A percentile compares a stretch with the other conserved stretches of the same genome.
Evolutionary conservation across 768 basidiomycete genomes (phyloP).

Genomic region (Leccinum barrowsii): DNA sequence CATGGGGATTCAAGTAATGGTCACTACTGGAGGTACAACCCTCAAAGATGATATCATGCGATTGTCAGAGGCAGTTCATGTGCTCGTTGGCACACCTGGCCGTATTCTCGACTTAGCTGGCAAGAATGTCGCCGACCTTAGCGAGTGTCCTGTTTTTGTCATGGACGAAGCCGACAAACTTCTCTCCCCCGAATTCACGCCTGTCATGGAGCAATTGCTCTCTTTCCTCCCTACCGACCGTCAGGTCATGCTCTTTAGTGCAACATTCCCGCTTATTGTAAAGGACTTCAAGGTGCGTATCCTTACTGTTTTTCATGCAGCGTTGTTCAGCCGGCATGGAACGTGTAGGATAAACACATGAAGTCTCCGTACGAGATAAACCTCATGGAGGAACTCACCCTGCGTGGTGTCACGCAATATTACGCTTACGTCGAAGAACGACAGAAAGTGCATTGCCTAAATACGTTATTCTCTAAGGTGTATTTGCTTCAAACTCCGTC

Average conservation of each 20-base stretch:
- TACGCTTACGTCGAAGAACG: slow-evolving; percentile 99
- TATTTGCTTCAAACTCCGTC: not conserved
- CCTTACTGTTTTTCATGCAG: not conserved
- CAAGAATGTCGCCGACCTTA: slow-evolving; percentile 90
- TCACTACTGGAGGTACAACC: slow-evolving; percentile 96
- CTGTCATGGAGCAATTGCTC: slow-evolving; percentile 96
- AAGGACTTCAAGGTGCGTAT: slow-evolving; percentile 90
- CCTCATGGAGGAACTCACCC: slow-evolving; percentile 98
- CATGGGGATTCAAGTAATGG: slow-evolving; percentile 96
- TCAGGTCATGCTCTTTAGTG: slow-evolving; percentile 99
- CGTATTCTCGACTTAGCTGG: slow-evolving; percentile 93
- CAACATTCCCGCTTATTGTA: slow-evolving; percentile 98
- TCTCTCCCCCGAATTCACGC: slow-evolving; percentile 94
- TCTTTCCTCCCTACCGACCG: slow-evolving; percentile 77
- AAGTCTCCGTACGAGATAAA: slow-evolving; percentile 94
- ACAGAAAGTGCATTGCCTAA: slow-evolving; percentile 99
- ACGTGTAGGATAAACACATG: slow-evolving; percentile 89
- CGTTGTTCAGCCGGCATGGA: slow-evolving; percentile 9
- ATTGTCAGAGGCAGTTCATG: slow-evolving; percentile 84
- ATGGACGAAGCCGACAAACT: slow-evolving; percentile 99
- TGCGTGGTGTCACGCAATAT: slow-evolving; percentile 98
- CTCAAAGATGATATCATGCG: slow-evolving; percentile 98
- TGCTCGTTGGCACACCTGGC: slow-evolving; percentile 96
- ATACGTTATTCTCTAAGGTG: slow-evolving; percentile 98
- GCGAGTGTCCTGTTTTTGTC: slow-evolving; percentile 92